Evolutionary conservation across 2,329 filamentous ascomycete genomes (phyloP), one percentile per base, ranked within the genome.

Genomic region (Sporothrix curviconia): DNA sequence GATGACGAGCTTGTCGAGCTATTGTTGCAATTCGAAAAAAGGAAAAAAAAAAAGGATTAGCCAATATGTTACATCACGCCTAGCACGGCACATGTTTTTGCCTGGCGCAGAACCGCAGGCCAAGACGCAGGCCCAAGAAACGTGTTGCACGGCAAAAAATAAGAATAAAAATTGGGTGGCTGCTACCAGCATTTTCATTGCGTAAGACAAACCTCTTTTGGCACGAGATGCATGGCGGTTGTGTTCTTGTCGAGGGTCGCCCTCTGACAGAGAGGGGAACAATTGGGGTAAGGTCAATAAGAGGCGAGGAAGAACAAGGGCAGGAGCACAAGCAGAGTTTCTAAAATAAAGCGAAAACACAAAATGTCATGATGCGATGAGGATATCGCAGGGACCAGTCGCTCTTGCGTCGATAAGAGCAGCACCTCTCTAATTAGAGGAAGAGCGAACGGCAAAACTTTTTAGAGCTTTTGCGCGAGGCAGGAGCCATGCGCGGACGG

Each of bases 1-100:
- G 69, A 95, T 92, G 70, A 87, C 82, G 73, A 97, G 89, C 84
- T 97, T 97, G 79, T 97, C 92, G 68, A 97, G 81, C 92, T 97
- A 64, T n/a, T 32, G 8, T 11, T 25, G 40, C 12, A 40, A 34
- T 9, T 22, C 17, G 2, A 34, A 40, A 22, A 17, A n/a, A n/a
- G n/a, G n/a, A n/a, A n/a, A n/a, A n/a, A n/a, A n/a, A n/a, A 44
- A 36, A 44, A 43, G 17, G 46, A 30, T 32, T 36, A 50, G 46
- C 19, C 30, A 46, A 46, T 4, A 30, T 50, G 46, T 50, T 32
- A 19, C 46, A 40, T n/a, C n/a, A n/a, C n/a, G n/a, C n/a, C n/a
- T n/a, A n/a, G n/a, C n/a, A n/a, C n/a, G n/a, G n/a, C n/a, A n/a
- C n/a, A n/a, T n/a, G n/a, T n/a, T n/a, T n/a, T n/a, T n/a, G n/a